Conservation (phyloP, 2,329 filamentous ascomycete genomes). For the Ceratocystis destructans region DNA sequence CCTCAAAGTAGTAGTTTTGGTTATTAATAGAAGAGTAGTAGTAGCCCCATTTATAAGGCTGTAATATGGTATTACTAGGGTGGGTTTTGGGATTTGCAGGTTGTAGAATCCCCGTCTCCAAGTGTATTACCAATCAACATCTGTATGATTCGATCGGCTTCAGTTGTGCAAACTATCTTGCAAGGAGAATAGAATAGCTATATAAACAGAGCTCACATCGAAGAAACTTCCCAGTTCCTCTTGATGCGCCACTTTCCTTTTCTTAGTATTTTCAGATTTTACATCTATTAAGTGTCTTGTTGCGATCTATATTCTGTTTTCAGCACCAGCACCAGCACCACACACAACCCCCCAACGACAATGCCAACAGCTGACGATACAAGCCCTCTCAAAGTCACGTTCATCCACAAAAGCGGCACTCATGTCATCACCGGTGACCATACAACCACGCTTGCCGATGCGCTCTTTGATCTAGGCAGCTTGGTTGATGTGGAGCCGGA, state of each 20-base stretch:
- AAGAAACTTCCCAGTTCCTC: too few relatives aligned
- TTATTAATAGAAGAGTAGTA: background rate
- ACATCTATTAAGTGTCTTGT: too few relatives aligned
- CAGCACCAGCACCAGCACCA: background rate
- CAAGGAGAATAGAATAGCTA: background rate
- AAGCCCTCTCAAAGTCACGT: background rate
- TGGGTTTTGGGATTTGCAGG: background rate
- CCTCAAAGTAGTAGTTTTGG: background rate
- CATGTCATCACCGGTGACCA: background rate
- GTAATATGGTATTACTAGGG: background rate
- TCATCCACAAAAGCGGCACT: background rate
- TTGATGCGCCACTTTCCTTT: too few relatives aligned
- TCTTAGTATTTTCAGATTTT: too few relatives aligned
- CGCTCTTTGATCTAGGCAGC: background rate
- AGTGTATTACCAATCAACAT: slow-evolving; percentile 4
- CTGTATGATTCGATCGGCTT: background rate
- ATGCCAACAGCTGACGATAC: background rate
- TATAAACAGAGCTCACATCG: background rate
- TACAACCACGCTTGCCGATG: background rate
- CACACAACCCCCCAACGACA: background rate
- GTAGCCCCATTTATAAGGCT: background rate
- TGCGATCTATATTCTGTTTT: background rate
- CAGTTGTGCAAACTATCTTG: background rate
- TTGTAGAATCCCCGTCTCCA: background rate
- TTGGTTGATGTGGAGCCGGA: slow-evolving; percentile 1